Conservation (phyloP, 805 yeast genomes). For the Dipodascopsis uninucleata region DNA sequence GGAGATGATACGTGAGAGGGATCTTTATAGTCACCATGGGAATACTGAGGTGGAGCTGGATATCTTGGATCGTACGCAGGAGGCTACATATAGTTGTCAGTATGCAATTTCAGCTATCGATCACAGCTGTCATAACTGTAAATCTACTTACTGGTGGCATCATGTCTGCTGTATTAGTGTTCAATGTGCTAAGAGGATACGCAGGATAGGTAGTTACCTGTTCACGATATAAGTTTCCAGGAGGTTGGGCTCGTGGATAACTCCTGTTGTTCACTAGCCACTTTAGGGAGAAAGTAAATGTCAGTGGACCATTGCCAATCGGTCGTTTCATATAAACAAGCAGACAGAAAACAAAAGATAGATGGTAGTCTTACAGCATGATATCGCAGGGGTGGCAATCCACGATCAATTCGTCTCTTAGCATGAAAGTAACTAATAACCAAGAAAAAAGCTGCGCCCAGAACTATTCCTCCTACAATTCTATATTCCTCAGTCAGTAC, state of each 20-base stretch:
- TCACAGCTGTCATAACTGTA: neutral
- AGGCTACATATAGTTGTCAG: slow-evolving; percentile 13
- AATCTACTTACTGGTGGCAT: slow-evolving; percentile 7
- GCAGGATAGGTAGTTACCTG: slow-evolving; percentile 13
- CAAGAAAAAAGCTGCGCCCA: neutral
- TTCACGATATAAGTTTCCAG: slow-evolving; percentile 14
- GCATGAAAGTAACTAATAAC: slow-evolving; percentile 16
- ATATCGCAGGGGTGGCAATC: slow-evolving; percentile 17
- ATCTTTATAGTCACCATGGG: no score
- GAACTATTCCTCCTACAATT: slow-evolving; percentile 17
- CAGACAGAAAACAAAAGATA: neutral
- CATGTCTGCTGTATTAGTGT: slow-evolving; percentile 1
- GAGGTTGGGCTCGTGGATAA: slow-evolving; percentile 3
- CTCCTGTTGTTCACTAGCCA: slow-evolving; percentile 21
- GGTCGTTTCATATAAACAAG: no score
- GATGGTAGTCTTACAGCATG: slow-evolving; percentile 22
- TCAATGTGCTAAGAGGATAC: slow-evolving; percentile 13
- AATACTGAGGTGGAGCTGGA: slow-evolving; percentile 25
- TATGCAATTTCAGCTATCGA: neutral
- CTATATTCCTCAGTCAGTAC: neutral
- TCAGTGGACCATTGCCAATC: neutral
- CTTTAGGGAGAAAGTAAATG: slow-evolving; percentile 1
- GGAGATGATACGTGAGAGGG: no score
- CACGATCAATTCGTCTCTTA: slow-evolving; percentile 11
- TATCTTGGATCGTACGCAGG: slow-evolving; percentile 26